A percentile compares a stretch with the other conserved stretches of the same genome.
These are phyloP conservation scores for Aspergillus sp. DNA, from an alignment of 2,329 filamentous ascomycete species.

Conservation along the genomic window DNA sequence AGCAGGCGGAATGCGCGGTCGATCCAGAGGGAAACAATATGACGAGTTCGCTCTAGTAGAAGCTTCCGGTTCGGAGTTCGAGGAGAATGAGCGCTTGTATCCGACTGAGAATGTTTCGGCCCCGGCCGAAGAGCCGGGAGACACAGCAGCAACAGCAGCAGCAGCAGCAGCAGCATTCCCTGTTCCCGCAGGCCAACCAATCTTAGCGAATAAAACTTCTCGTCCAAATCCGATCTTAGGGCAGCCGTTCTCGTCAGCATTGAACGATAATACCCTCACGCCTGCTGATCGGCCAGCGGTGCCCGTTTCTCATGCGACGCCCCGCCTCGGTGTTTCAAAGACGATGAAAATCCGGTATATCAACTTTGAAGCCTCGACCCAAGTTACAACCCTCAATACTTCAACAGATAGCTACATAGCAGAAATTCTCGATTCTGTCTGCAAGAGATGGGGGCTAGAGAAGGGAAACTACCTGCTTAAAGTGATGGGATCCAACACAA, in stretches of 20 bases:
- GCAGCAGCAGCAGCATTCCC: constrained; percentile 25
- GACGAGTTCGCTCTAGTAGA: constrained; percentile 67
- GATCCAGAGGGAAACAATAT: constrained; percentile 63
- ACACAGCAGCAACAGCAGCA: constrained; percentile 23
- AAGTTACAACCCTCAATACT: constrained; percentile 55
- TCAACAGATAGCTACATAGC: constrained; percentile 67
- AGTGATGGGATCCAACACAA: constrained; percentile 62
- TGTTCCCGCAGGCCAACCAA: constrained; percentile 20
- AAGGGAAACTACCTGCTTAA: constrained; percentile 64
- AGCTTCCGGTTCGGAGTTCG: constrained; percentile 55
- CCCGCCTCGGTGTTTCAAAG: constrained; percentile 58
- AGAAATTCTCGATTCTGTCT: constrained; percentile 65
- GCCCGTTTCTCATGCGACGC: constrained; percentile 48
- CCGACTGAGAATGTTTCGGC: constrained; percentile 48
- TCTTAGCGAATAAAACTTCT: constrained; percentile 24
- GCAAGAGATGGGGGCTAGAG: constrained; percentile 63
- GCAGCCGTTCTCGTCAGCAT: constrained; percentile 47
- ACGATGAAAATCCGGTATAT: constrained; percentile 62
- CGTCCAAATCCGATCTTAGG: constrained; percentile 45
- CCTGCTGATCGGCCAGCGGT: constrained; percentile 48
- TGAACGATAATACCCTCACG: constrained; percentile 46
- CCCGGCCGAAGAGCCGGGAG: constrained; percentile 31
- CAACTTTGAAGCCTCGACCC: constrained; percentile 57
- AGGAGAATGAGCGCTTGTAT: constrained; percentile 59
- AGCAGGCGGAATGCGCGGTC: constrained; percentile 52